These are phyloP conservation scores for Cyamopsis tetragonoloba DNA, from an alignment of 306 rosid species.

Conservation along the genomic window DNA sequence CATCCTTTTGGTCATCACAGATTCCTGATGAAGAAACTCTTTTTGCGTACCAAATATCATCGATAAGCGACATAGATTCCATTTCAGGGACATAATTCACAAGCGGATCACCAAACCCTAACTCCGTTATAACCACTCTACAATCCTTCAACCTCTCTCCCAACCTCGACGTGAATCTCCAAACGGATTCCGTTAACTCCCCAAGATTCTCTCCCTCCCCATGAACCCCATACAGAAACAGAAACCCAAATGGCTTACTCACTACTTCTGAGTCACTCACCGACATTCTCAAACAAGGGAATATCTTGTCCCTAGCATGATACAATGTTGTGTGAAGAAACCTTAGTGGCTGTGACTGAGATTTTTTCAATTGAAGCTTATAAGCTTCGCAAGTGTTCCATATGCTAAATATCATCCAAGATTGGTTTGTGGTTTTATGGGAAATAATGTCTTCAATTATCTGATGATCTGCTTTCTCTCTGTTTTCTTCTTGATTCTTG, in stretches of 20 bases:
- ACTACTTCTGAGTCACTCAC: conserved; percentile 22
- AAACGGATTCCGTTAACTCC: conserved; percentile 50
- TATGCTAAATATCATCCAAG: conserved; percentile 70
- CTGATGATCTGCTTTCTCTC: too few species aligned
- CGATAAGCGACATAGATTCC: conserved; percentile 44
- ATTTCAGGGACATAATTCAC: conserved; percentile 44
- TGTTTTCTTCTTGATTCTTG: conserved; percentile 43
- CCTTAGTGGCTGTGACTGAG: conserved; percentile 46
- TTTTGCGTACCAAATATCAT: conserved; percentile 66
- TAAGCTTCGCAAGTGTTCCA: conserved; percentile 61
- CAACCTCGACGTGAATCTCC: conserved; percentile 57
- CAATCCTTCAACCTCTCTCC: conserved; percentile 37
- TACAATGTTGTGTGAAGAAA: conserved; percentile 39
- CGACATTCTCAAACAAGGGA: conserved; percentile 52
- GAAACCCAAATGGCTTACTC: conserved; percentile 29
- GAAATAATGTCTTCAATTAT: conserved; percentile 8
- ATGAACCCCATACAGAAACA: conserved; percentile 58
- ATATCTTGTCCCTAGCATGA: conserved; percentile 54
- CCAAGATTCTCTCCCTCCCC: conserved; percentile 71
- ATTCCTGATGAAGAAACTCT: conserved; percentile 33
- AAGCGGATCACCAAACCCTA: conserved; percentile 54
- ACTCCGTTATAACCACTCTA: conserved; percentile 28
- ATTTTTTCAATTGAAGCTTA: conserved; percentile 51
- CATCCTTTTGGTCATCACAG: conserved; percentile 25
- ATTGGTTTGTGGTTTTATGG: conserved; percentile 32